Evolutionary conservation across 148 eudicot genomes (phyloP).

Genomic region (Rhododendron williamsianum): DNA sequence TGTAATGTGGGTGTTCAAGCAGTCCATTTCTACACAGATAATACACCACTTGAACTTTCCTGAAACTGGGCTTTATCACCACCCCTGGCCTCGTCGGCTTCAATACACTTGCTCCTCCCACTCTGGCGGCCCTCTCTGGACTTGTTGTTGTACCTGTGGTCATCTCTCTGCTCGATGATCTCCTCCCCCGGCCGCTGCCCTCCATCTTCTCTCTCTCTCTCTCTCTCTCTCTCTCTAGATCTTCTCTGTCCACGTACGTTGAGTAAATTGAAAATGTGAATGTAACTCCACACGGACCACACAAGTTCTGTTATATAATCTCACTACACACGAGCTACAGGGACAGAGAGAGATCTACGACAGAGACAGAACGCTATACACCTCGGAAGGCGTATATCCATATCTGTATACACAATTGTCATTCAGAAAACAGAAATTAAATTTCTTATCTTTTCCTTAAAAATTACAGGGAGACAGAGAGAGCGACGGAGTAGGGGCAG

Average conservation of each 20-base stretch:
- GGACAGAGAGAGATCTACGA: neutral
- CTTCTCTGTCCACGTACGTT: neutral
- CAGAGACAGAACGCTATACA: neutral
- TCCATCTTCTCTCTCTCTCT: neutral
- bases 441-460: neutral
- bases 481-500: neutral
- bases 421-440: neutral
- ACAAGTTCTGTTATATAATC: neutral
- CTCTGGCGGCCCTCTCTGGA: constrained; percentile 11
- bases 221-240: neutral
- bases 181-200: neutral
- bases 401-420: neutral
- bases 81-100: neutral
- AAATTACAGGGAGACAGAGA: neutral
- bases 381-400: neutral
- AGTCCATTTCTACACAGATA: constrained; percentile 77
- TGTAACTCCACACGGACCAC: neutral
- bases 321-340: neutral
- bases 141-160: neutral
- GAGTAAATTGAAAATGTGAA: neutral
- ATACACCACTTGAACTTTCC: constrained; percentile 71
- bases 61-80: constrained; percentile 17
- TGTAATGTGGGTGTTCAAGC: constrained; percentile 83
- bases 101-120: neutral
- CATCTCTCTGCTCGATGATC: constrained; percentile 9